Conservation (phyloP, 108 stramenopile species). For the Mayamaea pseudoterrestris region DNA sequence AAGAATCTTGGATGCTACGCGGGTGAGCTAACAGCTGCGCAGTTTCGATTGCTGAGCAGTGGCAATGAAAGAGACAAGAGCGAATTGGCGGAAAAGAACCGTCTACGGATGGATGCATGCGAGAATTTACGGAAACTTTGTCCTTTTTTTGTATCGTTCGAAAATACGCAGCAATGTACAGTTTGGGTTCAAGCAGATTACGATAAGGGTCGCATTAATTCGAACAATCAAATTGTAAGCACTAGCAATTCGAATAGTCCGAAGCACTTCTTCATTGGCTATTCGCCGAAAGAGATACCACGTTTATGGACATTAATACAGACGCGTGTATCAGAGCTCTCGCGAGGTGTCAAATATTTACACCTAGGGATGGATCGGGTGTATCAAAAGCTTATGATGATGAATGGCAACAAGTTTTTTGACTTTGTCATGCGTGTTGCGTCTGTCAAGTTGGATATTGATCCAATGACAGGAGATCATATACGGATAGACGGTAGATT, state of each 20-base stretch:
- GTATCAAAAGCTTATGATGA: slow-evolving; percentile 43
- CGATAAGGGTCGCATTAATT: slow-evolving; percentile 65
- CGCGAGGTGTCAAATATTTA: slow-evolving; percentile 56
- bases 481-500: slow-evolving; percentile 64
- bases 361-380: slow-evolving; percentile 57
- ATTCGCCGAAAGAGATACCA: slow-evolving; percentile 39
- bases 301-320: slow-evolving; percentile 45
- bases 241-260: slow-evolving; percentile 34
- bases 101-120: slow-evolving; percentile 22
- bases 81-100: too few relatives aligned
- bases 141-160: slow-evolving; percentile 62
- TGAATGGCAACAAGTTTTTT: slow-evolving; percentile 46
- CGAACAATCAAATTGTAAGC: slow-evolving; percentile 31
- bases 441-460: slow-evolving; percentile 39
- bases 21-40: not conserved
- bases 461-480: slow-evolving; percentile 61
- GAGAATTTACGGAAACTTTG: slow-evolving; percentile 37
- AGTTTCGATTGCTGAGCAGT: not conserved
- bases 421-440: slow-evolving; percentile 47
- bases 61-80: too few relatives aligned
- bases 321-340: slow-evolving; percentile 38
- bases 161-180: slow-evolving; percentile 47
- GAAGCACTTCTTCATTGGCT: slow-evolving; percentile 61
- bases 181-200: slow-evolving; percentile 72
- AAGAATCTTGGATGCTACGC: slow-evolving; percentile 32